Conservation (phyloP, 75 land plant genomes). For the Cryptomeria japonica region DNA sequence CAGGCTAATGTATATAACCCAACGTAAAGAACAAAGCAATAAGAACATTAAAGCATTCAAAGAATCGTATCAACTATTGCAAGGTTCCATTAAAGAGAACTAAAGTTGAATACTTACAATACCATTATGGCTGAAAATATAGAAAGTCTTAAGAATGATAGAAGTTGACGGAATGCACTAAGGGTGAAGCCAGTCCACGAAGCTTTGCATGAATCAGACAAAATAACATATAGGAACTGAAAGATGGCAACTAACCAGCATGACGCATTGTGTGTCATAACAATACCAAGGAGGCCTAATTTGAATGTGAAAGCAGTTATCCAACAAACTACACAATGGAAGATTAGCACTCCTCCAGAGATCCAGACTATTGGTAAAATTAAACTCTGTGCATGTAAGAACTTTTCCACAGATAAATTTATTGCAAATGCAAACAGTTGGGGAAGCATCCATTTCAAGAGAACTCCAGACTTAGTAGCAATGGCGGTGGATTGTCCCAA, state of each 20-base stretch:
- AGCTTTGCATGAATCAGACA: slow-evolving; percentile 17
- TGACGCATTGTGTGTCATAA: slow-evolving; percentile 25
- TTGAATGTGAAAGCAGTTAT: slow-evolving; percentile 18
- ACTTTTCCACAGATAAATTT: slow-evolving; percentile 31
- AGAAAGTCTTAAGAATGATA: slow-evolving; percentile 15
- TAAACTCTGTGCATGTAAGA: slow-evolving; percentile 35
- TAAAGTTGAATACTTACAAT: slow-evolving; percentile 12
- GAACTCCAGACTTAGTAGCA: slow-evolving; percentile 18
- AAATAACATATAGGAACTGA: slow-evolving; percentile 17
- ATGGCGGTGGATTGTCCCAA: slow-evolving; percentile 31
- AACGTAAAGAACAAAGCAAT: not conserved
- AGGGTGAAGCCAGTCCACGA: slow-evolving; percentile 38
- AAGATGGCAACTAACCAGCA: slow-evolving; percentile 24
- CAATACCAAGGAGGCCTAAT: slow-evolving; percentile 27
- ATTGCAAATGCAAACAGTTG: slow-evolving; percentile 23
- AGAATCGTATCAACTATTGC: not conserved
- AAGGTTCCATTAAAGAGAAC: not conserved
- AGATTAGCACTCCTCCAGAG: slow-evolving; percentile 17
- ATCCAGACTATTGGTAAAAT: slow-evolving; percentile 30
- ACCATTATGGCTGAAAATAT: slow-evolving; percentile 35
- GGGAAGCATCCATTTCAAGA: slow-evolving; percentile 31
- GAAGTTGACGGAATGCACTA: slow-evolving; percentile 24
- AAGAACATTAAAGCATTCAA: not conserved
- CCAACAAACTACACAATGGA: slow-evolving; percentile 26
- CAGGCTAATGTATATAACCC: slow-evolving; percentile 14